phyloP scores from a whole-genome alignment of 2,329 filamentous ascomycete genomes.

The Penicillium sp. region DNA sequence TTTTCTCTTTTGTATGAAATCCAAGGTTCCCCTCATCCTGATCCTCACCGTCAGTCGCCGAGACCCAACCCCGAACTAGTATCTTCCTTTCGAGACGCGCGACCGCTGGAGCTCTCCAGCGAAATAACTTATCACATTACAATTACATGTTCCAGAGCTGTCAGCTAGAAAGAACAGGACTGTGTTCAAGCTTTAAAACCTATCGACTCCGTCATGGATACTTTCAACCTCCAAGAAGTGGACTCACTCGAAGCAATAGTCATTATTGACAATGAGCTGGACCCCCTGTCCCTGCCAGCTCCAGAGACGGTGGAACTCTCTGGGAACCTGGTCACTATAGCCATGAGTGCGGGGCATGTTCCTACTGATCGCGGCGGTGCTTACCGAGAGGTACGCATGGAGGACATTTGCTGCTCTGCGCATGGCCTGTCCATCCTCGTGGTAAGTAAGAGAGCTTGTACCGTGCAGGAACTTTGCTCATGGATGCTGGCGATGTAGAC shows the following conservation, averaged over 20 bases:
- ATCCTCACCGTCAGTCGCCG: not conserved
- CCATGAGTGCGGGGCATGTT: constrained; percentile 34
- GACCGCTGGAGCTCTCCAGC: not conserved
- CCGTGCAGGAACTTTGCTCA: not conserved
- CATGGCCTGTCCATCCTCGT: constrained; percentile 55
- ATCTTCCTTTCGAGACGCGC: not conserved
- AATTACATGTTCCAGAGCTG: too few species aligned
- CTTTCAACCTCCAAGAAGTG: constrained; percentile 36
- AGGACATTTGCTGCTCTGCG: constrained; percentile 53
- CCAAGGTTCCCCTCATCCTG: not conserved
- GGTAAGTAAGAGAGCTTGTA: constrained; percentile 30
- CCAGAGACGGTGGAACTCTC: constrained; percentile 44
- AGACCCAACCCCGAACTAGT: not conserved
- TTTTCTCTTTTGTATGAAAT: not conserved
- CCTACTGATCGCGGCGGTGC: constrained; percentile 43
- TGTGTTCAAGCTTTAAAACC: not conserved
- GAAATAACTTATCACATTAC: too few species aligned
- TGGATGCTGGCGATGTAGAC: constrained; percentile 36
- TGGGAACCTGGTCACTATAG: constrained; percentile 46
- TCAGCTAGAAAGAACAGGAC: not conserved
- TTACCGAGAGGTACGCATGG: constrained; percentile 48
- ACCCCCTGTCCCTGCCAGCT: constrained; percentile 50
- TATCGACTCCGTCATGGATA: constrained; percentile 7
- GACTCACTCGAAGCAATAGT: constrained; percentile 50
- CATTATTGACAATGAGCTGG: constrained; percentile 56